Evolutionary conservation across 805 yeast genomes (phyloP).

Genomic region (Ogataea corticis): DNA sequence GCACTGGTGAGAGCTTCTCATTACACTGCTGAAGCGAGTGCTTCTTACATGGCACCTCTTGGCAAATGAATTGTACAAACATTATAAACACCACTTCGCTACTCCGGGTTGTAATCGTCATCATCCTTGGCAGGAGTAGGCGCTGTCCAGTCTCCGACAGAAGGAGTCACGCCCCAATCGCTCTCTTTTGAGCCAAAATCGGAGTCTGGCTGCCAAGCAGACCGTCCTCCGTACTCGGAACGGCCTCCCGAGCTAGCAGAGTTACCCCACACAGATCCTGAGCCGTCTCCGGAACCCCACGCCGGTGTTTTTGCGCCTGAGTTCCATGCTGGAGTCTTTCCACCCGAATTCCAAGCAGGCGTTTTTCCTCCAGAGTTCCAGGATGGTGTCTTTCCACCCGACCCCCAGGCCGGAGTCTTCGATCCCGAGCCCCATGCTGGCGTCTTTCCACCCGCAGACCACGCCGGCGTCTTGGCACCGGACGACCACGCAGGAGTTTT

Average conservation of each 20-base stretch:
- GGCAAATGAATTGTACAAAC: background rate
- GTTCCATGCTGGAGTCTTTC: conserved; percentile 56
- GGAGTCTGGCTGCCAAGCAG: conserved; percentile 44
- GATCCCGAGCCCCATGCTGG: conserved; percentile 44
- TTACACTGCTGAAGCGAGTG: too few species aligned
- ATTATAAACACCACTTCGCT: background rate
- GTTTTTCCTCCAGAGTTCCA: conserved; percentile 36
- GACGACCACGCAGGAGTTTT: conserved; percentile 45
- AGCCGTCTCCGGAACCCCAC: conserved; percentile 37
- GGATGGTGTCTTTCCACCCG: conserved; percentile 46
- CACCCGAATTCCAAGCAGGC: conserved; percentile 40
- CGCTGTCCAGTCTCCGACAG: conserved; percentile 47
- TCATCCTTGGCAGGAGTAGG: conserved; percentile 44
- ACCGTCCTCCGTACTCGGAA: conserved; percentile 51
- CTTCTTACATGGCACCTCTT: too few species aligned
- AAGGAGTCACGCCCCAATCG: conserved; percentile 46
- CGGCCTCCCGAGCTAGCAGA: conserved; percentile 39
- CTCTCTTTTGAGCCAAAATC: conserved; percentile 14
- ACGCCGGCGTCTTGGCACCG: conserved; percentile 44
- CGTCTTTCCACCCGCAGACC: conserved; percentile 45
- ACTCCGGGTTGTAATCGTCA: conserved; percentile 26
- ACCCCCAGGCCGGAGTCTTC: conserved; percentile 41
- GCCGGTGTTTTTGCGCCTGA: conserved; percentile 36
- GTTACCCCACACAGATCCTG: conserved; percentile 33
- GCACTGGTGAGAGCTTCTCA: too few species aligned